These are phyloP conservation scores for Erythrophleum fordii DNA, from an alignment of 306 rosid genomes.

Conservation along the genomic window DNA sequence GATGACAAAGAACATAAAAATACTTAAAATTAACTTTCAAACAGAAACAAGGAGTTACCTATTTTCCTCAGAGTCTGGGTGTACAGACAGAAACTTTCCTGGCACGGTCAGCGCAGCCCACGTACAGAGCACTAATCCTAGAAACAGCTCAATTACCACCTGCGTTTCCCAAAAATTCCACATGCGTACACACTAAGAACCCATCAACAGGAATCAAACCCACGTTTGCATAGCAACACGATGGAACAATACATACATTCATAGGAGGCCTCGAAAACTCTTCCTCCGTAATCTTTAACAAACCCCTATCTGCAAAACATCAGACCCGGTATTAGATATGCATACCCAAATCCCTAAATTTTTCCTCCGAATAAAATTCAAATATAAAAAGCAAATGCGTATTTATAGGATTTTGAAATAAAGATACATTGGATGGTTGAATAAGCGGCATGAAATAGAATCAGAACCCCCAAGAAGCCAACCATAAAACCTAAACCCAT, in stretches of 20 bases:
- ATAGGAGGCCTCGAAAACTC: slow-evolving; percentile 82
- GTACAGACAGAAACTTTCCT: slow-evolving; percentile 75
- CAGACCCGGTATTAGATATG: slow-evolving; percentile 29
- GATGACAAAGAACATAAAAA: too few relatives aligned
- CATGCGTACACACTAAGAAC: background rate
- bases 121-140: slow-evolving; percentile 67
- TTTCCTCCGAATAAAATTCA: background rate
- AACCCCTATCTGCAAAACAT: slow-evolving; percentile 63
- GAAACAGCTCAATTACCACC: slow-evolving; percentile 69
- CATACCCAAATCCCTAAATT: background rate
- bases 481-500: slow-evolving; percentile 61
- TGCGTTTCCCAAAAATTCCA: slow-evolving; percentile 32
- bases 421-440: slow-evolving; percentile 68
- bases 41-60: slow-evolving; percentile 49
- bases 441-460: slow-evolving; percentile 77
- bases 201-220: slow-evolving; percentile 26
- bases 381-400: background rate
- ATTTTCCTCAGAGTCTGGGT: slow-evolving; percentile 75
- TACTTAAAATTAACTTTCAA: background rate
- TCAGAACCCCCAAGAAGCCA: slow-evolving; percentile 63
- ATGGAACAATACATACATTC: slow-evolving; percentile 43
- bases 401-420: background rate
- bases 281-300: slow-evolving; percentile 78
- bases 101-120: slow-evolving; percentile 79
- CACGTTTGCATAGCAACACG: background rate